Percentiles rank a stretch among this genome's conserved stretches.
These are phyloP conservation scores for Warburgia ugandensis DNA, from an alignment of 164 flowering plant species.

Conservation along the genomic window DNA sequence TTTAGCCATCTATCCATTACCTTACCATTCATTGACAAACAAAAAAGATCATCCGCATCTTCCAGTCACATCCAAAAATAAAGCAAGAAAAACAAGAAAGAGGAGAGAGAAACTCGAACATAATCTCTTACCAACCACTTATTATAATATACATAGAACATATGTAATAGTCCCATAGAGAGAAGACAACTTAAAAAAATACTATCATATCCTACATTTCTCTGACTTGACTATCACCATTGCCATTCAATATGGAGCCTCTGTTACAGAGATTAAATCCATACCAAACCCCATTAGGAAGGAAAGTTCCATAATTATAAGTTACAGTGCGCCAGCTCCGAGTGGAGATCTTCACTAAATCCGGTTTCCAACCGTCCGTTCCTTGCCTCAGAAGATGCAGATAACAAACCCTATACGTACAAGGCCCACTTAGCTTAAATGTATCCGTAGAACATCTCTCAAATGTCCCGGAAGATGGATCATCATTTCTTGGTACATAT, in stretches of 20 bases:
- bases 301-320: conserved; percentile 31
- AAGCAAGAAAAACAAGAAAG: too few relatives aligned
- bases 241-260: background rate
- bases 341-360: conserved; percentile 31
- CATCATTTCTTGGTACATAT: conserved; percentile 58
- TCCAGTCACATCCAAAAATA: too few relatives aligned
- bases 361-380: conserved; percentile 60
- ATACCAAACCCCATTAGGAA: conserved; percentile 49
- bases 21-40: too few relatives aligned
- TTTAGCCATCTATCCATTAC: too few relatives aligned
- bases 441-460: conserved; percentile 73
- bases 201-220: too few relatives aligned
- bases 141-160: too few relatives aligned
- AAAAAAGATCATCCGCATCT: too few relatives aligned
- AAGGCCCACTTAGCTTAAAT: conserved; percentile 50
- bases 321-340: conserved; percentile 20
- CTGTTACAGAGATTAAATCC: conserved; percentile 40
- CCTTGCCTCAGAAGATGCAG: conserved; percentile 46
- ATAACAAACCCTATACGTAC: conserved; percentile 47
- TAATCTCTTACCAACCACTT: too few relatives aligned
- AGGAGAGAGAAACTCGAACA: too few relatives aligned
- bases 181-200: too few relatives aligned
- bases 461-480: conserved; percentile 53
- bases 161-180: too few relatives aligned
- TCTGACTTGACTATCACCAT: background rate